Base-by-base conservation (phyloP, 1,139 yeast species). In the Sugiyamaella castrensis region DNA sequence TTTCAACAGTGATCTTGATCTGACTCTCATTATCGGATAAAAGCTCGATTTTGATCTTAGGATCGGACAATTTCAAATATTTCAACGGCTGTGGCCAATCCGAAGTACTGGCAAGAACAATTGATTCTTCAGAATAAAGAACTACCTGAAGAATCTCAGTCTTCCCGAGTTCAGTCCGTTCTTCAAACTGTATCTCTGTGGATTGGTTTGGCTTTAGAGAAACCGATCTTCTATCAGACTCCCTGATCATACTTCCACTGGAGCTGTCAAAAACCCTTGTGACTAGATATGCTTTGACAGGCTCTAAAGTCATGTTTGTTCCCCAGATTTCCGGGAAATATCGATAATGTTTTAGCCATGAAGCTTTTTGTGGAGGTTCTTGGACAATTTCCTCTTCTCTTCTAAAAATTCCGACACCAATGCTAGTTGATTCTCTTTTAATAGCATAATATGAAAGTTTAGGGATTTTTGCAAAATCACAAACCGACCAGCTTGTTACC, bases 21-120 rank as follows among this genome's bases (percentile, higher is more conserved):
- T 44, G 57, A 34, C 16, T 57, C 6, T 53, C 55, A 2, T 38
- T 39, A 12, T 50, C 60, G 6, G 38, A 48, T 15, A 51, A 50
- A 24, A 43, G n/a, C n/a, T n/a, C n/a, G n/a, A 48, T 48, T 13
- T 41, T 39, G 29, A 61, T 59, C 16, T 51, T 45, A 11, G 60
- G 49, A 26, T 46, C 41, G 6, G 66, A 65, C 56, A 73, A 67
- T 35, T 63, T 60, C 33, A 73, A 59, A 53, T 72, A 68, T 56
- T 77, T 77, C 53, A 77, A 62, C 11, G 81, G 81, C 57, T 77
- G 80, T 1, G 81, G 81, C 81, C 81, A 77, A 54, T 75, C 79
- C 9, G 69, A 65, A 8, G 72, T 69, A 46, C 70, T 58, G 8
- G 73, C 67, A 15, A 73, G 47, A 7, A 65, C 53, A 53, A 43